Evolutionary conservation across 176 grass and related monocot species (phyloP).

Genomic region (Cenchrus americanus): DNA sequence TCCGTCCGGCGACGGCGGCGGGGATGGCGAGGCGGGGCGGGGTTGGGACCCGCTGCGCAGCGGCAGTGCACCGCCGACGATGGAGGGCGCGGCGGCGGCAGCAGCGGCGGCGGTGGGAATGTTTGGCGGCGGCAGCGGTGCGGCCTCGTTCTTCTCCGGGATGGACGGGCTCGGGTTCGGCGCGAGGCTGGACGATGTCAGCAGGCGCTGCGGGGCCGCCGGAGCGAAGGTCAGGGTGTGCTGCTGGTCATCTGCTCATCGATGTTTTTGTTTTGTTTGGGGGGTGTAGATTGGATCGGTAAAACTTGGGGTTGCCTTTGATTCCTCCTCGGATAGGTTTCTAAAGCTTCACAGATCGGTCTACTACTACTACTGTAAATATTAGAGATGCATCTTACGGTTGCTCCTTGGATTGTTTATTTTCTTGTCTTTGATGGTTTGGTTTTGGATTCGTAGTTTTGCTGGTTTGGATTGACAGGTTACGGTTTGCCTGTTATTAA

Average conservation of each 20-base stretch:
- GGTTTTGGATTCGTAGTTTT: neutral
- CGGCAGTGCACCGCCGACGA: constrained; percentile 82
- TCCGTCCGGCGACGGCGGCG: constrained; percentile 47
- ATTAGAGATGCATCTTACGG: neutral
- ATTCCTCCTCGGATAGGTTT: neutral
- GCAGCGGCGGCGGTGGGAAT: constrained; percentile 18
- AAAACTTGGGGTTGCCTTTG: neutral
- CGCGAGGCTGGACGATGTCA: constrained; percentile 55
- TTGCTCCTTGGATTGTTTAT: neutral
- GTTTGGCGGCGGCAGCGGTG: constrained; percentile 20
- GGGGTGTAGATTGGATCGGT: constrained; percentile 29
- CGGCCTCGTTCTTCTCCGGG: constrained; percentile 62
- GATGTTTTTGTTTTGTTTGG: neutral
- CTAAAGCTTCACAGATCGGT: neutral
- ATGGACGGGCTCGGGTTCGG: constrained; percentile 66
- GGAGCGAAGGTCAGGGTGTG: constrained; percentile 31
- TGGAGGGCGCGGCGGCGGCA: constrained; percentile 60
- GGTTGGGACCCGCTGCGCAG: constrained; percentile 59
- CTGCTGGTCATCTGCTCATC: neutral
- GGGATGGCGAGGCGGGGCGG: neutral
- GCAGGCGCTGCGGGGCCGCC: constrained; percentile 6
- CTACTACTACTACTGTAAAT: neutral
- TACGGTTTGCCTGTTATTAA: neutral
- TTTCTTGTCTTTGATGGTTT: neutral
- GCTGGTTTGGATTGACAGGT: neutral